These are phyloP conservation scores for Zygnema circumcarinatum DNA, from an alignment of 139 green algal genomes.

Conservation along the genomic window DNA sequence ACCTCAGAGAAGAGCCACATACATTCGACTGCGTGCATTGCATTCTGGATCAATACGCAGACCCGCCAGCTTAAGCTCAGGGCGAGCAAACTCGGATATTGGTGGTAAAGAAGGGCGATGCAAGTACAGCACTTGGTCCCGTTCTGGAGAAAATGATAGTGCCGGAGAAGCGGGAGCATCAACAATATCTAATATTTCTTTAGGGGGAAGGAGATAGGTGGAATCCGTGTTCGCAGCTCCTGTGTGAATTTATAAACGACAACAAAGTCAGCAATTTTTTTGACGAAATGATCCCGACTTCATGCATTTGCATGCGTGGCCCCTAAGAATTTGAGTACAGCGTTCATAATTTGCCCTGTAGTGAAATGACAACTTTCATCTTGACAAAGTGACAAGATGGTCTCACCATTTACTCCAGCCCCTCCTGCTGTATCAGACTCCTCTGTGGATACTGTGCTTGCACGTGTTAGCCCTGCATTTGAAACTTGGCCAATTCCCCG, in stretches of 20 bases:
- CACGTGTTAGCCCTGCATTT: background rate
- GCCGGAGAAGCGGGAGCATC: constrained; percentile 79
- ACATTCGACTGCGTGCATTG: constrained; percentile 81
- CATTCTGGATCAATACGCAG: constrained; percentile 87
- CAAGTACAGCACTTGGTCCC: constrained; percentile 84
- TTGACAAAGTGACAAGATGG: background rate
- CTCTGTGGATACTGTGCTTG: background rate
- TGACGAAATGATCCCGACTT: background rate
- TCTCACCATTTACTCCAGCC: background rate
- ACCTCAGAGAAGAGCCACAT: constrained; percentile 10
- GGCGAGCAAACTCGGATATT: constrained; percentile 85
- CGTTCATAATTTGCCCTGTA: background rate
- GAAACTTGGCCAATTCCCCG: background rate
- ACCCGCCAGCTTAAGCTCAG: constrained; percentile 95
- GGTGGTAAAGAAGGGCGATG: constrained; percentile 77
- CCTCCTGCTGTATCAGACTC: too few species aligned
- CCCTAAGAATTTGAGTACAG: background rate
- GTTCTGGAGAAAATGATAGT: constrained; percentile 89
- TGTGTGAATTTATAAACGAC: background rate
- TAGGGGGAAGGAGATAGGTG: constrained; percentile 79
- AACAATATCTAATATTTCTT: constrained; percentile 89
- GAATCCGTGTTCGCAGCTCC: background rate
- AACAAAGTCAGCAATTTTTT: background rate
- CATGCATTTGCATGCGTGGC: too few species aligned
- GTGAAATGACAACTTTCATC: background rate